phyloP scores from a whole-genome alignment of 2,329 filamentous ascomycete species.

The Paraphoma sp. region DNA sequence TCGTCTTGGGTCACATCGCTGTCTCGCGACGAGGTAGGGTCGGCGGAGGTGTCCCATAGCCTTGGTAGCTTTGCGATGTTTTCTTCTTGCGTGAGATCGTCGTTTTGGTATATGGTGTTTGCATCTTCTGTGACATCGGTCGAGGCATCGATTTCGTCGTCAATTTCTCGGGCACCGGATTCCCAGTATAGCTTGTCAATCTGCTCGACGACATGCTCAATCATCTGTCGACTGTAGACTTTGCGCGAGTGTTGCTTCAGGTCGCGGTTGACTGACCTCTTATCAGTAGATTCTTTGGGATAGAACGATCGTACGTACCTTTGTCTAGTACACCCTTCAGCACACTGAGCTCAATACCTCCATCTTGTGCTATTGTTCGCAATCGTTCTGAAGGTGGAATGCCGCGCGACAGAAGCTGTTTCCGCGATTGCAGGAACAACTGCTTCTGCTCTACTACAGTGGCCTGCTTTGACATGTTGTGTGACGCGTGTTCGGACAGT shows the following conservation, averaged over 20 bases:
- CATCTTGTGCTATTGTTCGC: constrained; percentile 57
- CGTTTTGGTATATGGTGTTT: constrained; percentile 37
- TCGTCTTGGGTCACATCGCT: constrained; percentile 33
- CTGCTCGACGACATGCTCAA: constrained; percentile 74
- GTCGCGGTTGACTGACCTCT: constrained; percentile 63
- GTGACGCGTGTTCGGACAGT: neutral
- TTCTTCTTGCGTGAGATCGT: constrained; percentile 43
- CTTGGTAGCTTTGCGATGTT: constrained; percentile 42
- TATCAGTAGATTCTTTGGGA: constrained; percentile 1
- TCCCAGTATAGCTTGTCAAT: constrained; percentile 70
- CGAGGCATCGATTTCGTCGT: constrained; percentile 20
- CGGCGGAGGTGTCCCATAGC: constrained; percentile 33
- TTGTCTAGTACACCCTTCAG: constrained; percentile 60
- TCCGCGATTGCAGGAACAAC: constrained; percentile 68
- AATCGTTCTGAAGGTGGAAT: constrained; percentile 64
- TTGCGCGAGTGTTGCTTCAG: constrained; percentile 70
- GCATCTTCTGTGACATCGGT: constrained; percentile 50
- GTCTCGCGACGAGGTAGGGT: constrained; percentile 14
- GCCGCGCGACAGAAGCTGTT: constrained; percentile 66
- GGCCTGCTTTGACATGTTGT: constrained; percentile 28
- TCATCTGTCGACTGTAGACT: constrained; percentile 72
- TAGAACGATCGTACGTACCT: constrained; percentile 41
- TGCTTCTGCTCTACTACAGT: constrained; percentile 68
- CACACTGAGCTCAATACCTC: constrained; percentile 54
- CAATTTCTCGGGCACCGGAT: constrained; percentile 48